phyloP scores from a whole-genome alignment of 805 yeast genomes.

The Schizosaccharomyces lindneri region DNA sequence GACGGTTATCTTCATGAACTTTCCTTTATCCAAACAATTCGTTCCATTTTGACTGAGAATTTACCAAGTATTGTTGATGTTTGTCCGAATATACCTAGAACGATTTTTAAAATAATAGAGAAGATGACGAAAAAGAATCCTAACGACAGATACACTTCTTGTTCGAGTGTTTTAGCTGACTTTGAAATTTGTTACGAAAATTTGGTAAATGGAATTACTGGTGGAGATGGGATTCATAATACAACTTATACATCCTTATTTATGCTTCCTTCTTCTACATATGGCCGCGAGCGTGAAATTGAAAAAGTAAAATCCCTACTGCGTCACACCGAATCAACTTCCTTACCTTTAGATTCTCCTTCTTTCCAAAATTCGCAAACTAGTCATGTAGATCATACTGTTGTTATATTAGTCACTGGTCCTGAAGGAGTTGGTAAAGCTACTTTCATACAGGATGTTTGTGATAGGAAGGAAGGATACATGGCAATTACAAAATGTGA shows the following conservation, averaged over 20 bases:
- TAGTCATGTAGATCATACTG: neutral
- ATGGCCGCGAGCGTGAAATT: neutral
- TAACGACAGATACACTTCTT: conserved; percentile 6
- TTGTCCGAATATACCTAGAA: conserved; percentile 8
- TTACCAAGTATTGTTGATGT: conserved; percentile 5
- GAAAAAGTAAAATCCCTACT: neutral
- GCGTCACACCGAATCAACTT: neutral
- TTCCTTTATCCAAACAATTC: conserved; percentile 6
- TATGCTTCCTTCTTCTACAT: neutral
- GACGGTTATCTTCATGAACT: conserved; percentile 6
- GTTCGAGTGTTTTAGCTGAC: conserved; percentile 4
- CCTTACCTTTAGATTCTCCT: neutral
- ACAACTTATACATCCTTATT: neutral
- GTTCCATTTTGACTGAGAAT: conserved; percentile 7
- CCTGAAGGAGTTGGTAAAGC: conserved; percentile 8
- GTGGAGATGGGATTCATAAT: neutral
- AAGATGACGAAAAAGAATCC: conserved; percentile 9
- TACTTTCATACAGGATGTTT: conserved; percentile 3
- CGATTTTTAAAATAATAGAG: conserved; percentile 6
- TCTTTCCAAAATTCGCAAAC: neutral
- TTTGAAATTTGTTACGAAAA: neutral
- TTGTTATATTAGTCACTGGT: conserved; percentile 6
- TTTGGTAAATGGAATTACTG: neutral
- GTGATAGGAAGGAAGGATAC: conserved; percentile 5
- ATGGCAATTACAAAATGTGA: conserved; percentile 1